These are phyloP conservation scores for Pestalotiopsis sp. DNA, from an alignment of 2,329 filamentous ascomycete species.

Conservation along the genomic window DNA sequence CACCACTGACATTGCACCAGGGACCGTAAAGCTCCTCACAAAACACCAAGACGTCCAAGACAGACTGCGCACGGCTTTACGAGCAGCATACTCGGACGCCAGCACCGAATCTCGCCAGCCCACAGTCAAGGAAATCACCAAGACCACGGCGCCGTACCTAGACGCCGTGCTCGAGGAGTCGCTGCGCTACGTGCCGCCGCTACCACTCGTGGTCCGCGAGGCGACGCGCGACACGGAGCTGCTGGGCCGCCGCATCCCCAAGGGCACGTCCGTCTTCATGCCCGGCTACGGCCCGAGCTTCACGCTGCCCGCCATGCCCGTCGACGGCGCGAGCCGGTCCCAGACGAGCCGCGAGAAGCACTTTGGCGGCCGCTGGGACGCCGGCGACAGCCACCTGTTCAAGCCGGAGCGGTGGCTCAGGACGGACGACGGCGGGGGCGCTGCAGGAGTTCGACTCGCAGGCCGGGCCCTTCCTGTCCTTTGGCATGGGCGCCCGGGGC, in stretches of 20 bases:
- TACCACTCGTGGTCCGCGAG: conserved; percentile 69
- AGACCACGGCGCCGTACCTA: conserved; percentile 64
- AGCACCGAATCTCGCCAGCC: conserved; percentile 15
- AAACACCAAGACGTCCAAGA: conserved; percentile 16
- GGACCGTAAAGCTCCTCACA: conserved; percentile 20
- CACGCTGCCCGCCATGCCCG: conserved; percentile 48
- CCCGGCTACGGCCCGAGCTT: conserved; percentile 37
- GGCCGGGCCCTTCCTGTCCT: conserved; percentile 18
- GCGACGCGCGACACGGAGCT: conserved; percentile 66
- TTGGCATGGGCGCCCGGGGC: conserved; percentile 18
- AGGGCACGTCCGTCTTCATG: conserved; percentile 64
- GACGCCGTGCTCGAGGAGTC: conserved; percentile 78
- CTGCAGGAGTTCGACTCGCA: conserved; percentile 14
- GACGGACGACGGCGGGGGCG: conserved; percentile 12
- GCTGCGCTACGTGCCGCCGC: conserved; percentile 71
- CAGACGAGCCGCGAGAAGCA: conserved; percentile 52
- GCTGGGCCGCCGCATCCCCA: conserved; percentile 64
- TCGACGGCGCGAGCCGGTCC: conserved; percentile 43
- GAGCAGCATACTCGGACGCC: conserved; percentile 14
- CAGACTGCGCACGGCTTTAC: conserved; percentile 16
- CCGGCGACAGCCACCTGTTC: conserved; percentile 51
- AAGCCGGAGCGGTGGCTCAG: conserved; percentile 23
- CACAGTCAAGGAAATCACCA: conserved; percentile 15
- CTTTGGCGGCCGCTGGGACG: conserved; percentile 55
- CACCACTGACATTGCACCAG: neutral